Percentiles rank a stretch among this genome's conserved stretches.
Evolutionary conservation across 192 early-diverging fungal genomes (phyloP).

Genomic region (Geosiphon pyriformis): DNA sequence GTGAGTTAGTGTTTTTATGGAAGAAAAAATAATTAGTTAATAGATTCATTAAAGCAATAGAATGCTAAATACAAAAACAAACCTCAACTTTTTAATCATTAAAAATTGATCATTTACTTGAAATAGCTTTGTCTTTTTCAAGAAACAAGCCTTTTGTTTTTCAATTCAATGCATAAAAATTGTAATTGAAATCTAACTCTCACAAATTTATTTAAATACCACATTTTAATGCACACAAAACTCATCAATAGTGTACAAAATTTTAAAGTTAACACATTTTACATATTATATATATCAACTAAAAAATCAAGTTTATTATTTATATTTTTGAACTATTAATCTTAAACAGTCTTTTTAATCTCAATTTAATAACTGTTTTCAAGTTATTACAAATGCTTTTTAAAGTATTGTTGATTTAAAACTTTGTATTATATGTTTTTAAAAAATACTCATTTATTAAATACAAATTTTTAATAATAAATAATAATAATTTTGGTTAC

Average conservation of each 20-base stretch:
- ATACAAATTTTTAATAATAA: no score
- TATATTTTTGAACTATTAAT: neutral
- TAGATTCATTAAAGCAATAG: neutral
- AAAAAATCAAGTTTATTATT: neutral
- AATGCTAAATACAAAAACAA: neutral
- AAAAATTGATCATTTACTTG: no score
- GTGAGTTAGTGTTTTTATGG: neutral
- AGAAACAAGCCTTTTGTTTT: neutral
- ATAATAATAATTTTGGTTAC: no score
- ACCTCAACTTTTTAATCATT: neutral
- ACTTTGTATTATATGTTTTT: no score
- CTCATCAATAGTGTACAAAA: neutral
- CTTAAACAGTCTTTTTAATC: no score
- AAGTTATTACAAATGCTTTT: neutral
- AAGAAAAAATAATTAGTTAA: conserved; percentile 2
- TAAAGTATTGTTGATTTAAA: no score
- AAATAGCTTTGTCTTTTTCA: neutral
- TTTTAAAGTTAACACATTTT: neutral
- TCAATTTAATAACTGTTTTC: neutral
- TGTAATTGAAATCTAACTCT: neutral
- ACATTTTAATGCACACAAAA: neutral
- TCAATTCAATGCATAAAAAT: neutral
- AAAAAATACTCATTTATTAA: no score
- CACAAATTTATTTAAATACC: neutral
- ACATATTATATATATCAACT: neutral